A percentile compares a stretch with the other conserved stretches of the same genome.
Conservation (phyloP, 2,329 filamentous ascomycete species). For the Orbilia quercus region DNA sequence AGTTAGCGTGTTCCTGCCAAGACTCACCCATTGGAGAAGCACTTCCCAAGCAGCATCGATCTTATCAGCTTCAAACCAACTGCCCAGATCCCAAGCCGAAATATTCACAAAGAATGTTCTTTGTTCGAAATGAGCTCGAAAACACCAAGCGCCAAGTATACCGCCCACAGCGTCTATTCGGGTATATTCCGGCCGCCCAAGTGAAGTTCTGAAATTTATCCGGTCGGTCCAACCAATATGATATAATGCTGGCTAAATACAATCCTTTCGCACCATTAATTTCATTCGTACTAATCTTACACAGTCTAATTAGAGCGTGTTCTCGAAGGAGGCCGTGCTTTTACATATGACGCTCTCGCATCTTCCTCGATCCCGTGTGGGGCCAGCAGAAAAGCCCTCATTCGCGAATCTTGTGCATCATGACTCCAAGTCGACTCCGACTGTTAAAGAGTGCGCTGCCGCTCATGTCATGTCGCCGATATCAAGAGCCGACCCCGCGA, state of each 20-base stretch:
- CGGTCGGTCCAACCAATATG: neutral
- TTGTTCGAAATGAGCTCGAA: neutral
- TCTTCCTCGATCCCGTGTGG: conserved; percentile 33
- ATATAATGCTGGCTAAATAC: conserved; percentile 23
- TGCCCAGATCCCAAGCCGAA: no score
- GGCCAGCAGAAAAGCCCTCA: conserved; percentile 12
- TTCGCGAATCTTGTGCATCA: conserved; percentile 35
- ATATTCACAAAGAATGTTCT: no score
- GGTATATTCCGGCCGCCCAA: neutral
- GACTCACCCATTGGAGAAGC: neutral
- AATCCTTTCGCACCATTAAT: neutral
- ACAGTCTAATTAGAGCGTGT: no score
- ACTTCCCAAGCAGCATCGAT: no score
- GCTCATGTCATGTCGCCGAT: conserved; percentile 12
- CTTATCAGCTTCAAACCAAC: no score
- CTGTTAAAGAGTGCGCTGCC: no score
- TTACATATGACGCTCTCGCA: conserved; percentile 7
- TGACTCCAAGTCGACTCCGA: no score
- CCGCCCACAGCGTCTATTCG: neutral
- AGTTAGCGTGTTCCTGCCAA: conserved; percentile 44
- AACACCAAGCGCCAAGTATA: neutral
- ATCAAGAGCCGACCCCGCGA: conserved; percentile 18
- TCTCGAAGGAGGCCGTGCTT: no score
- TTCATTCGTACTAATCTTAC: no score
- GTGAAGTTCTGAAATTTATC: conserved; percentile 14